phyloP scores from a whole-genome alignment of 2,329 filamentous ascomycete species.

The Aureobasidium sp. region DNA sequence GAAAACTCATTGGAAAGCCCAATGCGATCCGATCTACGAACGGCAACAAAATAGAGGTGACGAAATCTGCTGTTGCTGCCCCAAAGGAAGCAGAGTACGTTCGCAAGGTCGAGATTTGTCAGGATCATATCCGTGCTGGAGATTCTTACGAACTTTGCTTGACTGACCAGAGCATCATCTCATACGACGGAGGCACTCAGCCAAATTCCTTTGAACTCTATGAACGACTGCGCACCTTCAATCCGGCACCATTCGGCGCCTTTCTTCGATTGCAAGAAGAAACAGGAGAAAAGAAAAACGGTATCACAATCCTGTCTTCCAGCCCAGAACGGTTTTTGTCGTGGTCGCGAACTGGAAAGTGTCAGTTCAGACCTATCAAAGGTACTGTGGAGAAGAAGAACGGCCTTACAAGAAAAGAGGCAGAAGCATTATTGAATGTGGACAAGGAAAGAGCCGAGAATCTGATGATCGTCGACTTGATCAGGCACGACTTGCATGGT shows the following conservation, averaged over 20 bases:
- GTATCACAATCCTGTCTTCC: slow-evolving; percentile 76
- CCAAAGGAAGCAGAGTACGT: slow-evolving; percentile 59
- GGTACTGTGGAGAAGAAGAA: slow-evolving; percentile 88
- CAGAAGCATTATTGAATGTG: slow-evolving; percentile 76
- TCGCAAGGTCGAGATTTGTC: slow-evolving; percentile 71
- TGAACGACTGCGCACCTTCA: slow-evolving; percentile 71
- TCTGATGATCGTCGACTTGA: slow-evolving; percentile 98
- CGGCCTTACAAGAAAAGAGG: slow-evolving; percentile 74
- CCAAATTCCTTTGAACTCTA: slow-evolving; percentile 72
- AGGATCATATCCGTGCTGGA: slow-evolving; percentile 57
- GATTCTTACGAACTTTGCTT: slow-evolving; percentile 90
- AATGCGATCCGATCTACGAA: background rate
- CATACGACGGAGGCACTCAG: slow-evolving; percentile 28
- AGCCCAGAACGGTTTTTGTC: slow-evolving; percentile 92
- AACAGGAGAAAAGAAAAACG: slow-evolving; percentile 41
- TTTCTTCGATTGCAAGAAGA: slow-evolving; percentile 72
- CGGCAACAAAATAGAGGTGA: background rate
- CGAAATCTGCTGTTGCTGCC: slow-evolving; percentile 22
- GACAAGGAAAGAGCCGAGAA: slow-evolving; percentile 95
- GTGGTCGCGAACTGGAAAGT: slow-evolving; percentile 66
- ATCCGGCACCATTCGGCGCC: slow-evolving; percentile 87
- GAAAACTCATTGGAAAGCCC: background rate
- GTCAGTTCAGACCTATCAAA: slow-evolving; percentile 94
- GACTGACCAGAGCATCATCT: slow-evolving; percentile 77
- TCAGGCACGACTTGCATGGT: slow-evolving; percentile 96